Percentiles rank a stretch among this genome's conserved stretches.
phyloP scores from a whole-genome alignment of 2,329 filamentous ascomycete species.

The Colletotrichum abscissum region DNA sequence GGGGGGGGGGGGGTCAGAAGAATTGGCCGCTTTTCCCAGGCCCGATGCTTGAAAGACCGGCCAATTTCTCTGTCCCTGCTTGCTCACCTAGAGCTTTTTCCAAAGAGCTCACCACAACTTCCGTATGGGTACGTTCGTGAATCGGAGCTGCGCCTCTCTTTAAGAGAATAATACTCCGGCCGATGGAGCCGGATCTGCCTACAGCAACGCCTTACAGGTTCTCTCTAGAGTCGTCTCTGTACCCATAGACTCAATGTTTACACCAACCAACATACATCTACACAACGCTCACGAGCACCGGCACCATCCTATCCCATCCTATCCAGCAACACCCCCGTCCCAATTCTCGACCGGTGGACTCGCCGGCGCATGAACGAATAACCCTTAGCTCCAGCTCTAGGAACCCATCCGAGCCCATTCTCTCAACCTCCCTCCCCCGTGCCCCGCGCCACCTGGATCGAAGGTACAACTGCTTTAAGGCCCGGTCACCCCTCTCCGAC shows the following conservation, averaged over 20 bases:
- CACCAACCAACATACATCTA: not conserved
- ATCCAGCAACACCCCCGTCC: not conserved
- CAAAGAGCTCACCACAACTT: not conserved
- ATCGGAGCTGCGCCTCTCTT: not conserved
- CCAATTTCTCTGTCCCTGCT: no score
- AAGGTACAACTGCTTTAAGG: not conserved
- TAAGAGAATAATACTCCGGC: not conserved
- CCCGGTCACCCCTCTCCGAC: conserved; percentile 6
- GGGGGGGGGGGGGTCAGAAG: no score
- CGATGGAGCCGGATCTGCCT: not conserved
- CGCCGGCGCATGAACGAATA: conserved; percentile 27
- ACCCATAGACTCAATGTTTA: not conserved
- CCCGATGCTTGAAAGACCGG: no score
- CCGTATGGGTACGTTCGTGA: not conserved
- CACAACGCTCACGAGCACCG: not conserved
- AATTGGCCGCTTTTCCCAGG: no score
- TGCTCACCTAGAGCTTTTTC: not conserved
- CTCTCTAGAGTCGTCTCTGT: not conserved
- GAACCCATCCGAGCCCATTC: conserved; percentile 18
- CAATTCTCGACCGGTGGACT: conserved; percentile 20
- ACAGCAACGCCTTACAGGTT: not conserved
- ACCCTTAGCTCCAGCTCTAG: conserved; percentile 29
- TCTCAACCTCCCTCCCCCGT: conserved; percentile 18
- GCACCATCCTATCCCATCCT: not conserved
- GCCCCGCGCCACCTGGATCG: conserved; percentile 20